Conservation (phyloP, 768 basidiomycete genomes). For the Myochromella boudieri region DNA sequence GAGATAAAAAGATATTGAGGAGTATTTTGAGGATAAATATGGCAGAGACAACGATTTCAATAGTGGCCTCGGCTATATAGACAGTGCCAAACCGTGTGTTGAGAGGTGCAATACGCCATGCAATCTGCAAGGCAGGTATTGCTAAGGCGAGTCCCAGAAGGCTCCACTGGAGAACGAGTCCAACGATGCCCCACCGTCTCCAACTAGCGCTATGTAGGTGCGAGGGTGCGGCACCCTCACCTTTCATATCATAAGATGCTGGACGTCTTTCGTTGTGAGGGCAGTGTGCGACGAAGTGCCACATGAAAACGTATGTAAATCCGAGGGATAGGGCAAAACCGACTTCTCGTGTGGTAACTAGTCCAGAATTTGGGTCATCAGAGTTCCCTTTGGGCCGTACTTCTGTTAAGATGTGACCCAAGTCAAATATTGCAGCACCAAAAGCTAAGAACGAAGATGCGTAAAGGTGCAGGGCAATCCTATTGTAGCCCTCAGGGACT, state of each 20-base stretch:
- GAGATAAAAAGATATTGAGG: constrained; percentile 53
- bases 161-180: constrained; percentile 50
- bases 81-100: constrained; percentile 41
- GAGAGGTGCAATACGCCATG: constrained; percentile 54
- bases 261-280: constrained; percentile 42
- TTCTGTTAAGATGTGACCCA: constrained; percentile 49
- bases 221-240: constrained; percentile 4
- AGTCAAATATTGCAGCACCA: constrained; percentile 60
- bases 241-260: constrained; percentile 7
- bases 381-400: constrained; percentile 26
- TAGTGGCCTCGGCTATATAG: constrained; percentile 56
- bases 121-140: constrained; percentile 56
- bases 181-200: constrained; percentile 61
- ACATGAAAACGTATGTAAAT: constrained; percentile 64
- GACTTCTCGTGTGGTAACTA: constrained; percentile 58
- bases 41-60: constrained; percentile 58
- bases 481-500: constrained; percentile 20
- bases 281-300: constrained; percentile 61
- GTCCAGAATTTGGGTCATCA: constrained; percentile 30
- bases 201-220: constrained; percentile 58
- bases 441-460: constrained; percentile 60
- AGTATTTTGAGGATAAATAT: constrained; percentile 64
- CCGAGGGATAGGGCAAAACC: constrained; percentile 56
- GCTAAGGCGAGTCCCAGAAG: constrained; percentile 44
- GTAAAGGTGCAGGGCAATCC: constrained; percentile 53